These are phyloP conservation scores for Backusella mclennaniae DNA, from an alignment of 192 early-diverging fungal species.

Conservation along the genomic window DNA sequence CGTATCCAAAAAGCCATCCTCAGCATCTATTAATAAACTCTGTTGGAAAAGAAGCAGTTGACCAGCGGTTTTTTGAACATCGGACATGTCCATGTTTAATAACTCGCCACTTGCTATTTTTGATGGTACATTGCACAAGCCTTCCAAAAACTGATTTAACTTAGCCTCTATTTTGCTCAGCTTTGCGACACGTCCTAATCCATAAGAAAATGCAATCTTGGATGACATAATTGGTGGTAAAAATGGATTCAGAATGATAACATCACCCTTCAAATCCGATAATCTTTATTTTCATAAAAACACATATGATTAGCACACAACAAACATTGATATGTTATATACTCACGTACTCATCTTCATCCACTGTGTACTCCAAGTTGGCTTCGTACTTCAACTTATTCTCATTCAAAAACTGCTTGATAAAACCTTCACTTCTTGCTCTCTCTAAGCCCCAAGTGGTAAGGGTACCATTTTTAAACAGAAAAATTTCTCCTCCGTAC, in stretches of 20 bases:
- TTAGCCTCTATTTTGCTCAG: background rate
- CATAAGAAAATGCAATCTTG: constrained; percentile 4
- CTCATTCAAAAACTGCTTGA: background rate
- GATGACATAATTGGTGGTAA: background rate
- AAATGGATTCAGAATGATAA: constrained; percentile 3
- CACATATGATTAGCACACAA: background rate
- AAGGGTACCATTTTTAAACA: background rate
- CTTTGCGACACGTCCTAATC: background rate
- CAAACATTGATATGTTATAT: background rate
- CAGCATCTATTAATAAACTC: background rate
- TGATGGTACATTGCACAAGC: background rate
- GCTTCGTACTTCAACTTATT: background rate
- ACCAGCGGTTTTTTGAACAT: background rate
- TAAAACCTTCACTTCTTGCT: background rate
- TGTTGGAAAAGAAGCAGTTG: background rate
- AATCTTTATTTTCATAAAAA: background rate
- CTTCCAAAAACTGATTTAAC: background rate
- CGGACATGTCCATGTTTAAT: background rate
- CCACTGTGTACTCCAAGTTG: background rate
- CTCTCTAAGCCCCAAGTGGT: background rate
- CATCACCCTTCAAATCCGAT: constrained; percentile 4
- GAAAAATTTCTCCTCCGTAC: background rate
- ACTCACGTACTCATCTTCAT: constrained; percentile 11
- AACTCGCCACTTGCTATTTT: background rate
- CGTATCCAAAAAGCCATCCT: background rate